Evolutionary conservation across 495 filamentous ascomycete genomes (phyloP), one percentile per base, ranked within the genome.

Genomic region (Aspergillus sclerotiicarbonarius): DNA sequence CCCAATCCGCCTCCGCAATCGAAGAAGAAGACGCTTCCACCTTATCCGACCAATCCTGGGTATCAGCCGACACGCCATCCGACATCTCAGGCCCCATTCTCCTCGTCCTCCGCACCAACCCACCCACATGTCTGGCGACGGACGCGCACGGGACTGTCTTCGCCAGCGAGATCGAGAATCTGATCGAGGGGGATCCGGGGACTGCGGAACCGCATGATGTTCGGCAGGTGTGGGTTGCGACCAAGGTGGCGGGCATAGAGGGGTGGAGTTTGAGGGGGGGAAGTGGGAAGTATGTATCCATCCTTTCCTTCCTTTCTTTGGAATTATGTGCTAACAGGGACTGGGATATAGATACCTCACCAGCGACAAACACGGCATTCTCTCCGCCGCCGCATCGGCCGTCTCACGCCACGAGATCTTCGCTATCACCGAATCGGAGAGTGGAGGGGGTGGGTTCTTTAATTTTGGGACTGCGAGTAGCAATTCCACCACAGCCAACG

Each of bases 141-240:
- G 94, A 98, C 70, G 83, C 85, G 33, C 87, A 84, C 54, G 94
- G 94, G 54, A 88, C 86, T 57, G 86, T 97, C 9, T 98, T 94
- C 65, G 80, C 89, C 2, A 86, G 86, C 54, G 73, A 79, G 21
- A 75, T 98, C 37, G 90, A 92, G 75, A 95, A 96, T 66, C 85
- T 96, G 20, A 74, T 93, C 44, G 90, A 94, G 53, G 84, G 80
- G 19, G 86, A 93, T 72, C 84, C 89, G 5, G 58, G 75, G 15
- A 95, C 85, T 4, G 91, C 93, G 32, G 94, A 97, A 72, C 94
- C 94, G 47, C 91, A 96, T 64, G 90, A 96, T 71, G 90, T 98
- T 19, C 79, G 92, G 59, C 92, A 97, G 74, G 94, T 98, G 18
- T 98, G 92, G 92, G 82, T 97, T 54, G 92, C 90, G 53, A 96